Evolutionary conservation across 495 filamentous ascomycete species (phyloP).

Genomic region (Penicillium cinerascens): DNA sequence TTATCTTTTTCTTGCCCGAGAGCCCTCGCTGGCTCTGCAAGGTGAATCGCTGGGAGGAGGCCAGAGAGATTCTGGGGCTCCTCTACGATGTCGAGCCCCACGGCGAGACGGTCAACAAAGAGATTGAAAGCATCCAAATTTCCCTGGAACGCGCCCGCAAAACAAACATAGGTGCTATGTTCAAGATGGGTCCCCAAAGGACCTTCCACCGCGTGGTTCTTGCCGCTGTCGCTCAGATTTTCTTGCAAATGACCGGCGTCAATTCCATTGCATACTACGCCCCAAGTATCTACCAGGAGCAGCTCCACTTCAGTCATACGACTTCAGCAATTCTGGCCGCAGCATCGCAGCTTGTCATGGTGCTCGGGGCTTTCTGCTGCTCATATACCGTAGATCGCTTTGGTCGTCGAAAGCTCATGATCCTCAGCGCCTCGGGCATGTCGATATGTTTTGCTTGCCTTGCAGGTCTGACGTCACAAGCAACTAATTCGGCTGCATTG

Average conservation of each 20-base stretch:
- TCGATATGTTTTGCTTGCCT: slow-evolving; percentile 34
- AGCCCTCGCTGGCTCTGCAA: slow-evolving; percentile 39
- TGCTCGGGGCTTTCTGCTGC: slow-evolving; percentile 23
- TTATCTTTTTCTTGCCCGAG: slow-evolving; percentile 31
- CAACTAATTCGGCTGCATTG: not conserved
- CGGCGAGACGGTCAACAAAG: slow-evolving; percentile 5
- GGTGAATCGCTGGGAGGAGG: slow-evolving; percentile 24
- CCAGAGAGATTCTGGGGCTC: slow-evolving; percentile 16
- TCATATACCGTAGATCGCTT: slow-evolving; percentile 25
- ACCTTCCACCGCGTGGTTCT: slow-evolving; percentile 24
- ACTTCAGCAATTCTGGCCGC: slow-evolving; percentile 21
- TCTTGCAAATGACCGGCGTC: slow-evolving; percentile 22
- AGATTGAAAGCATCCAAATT: slow-evolving; percentile 14
- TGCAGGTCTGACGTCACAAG: slow-evolving; percentile 13
- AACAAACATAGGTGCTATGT: slow-evolving; percentile 17
- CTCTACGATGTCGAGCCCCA: slow-evolving; percentile 14
- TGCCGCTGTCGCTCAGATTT: slow-evolving; percentile 23
- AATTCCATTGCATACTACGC: slow-evolving; percentile 24
- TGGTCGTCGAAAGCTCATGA: slow-evolving; percentile 33
- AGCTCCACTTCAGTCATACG: slow-evolving; percentile 17
- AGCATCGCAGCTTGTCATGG: slow-evolving; percentile 17
- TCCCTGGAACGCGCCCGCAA: slow-evolving; percentile 11
- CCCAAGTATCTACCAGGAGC: slow-evolving; percentile 22
- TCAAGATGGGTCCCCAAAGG: slow-evolving; percentile 13
- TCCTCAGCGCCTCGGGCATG: slow-evolving; percentile 40